Conservation (phyloP, 768 basidiomycete genomes). For the Auriscalpium vulgare region DNA sequence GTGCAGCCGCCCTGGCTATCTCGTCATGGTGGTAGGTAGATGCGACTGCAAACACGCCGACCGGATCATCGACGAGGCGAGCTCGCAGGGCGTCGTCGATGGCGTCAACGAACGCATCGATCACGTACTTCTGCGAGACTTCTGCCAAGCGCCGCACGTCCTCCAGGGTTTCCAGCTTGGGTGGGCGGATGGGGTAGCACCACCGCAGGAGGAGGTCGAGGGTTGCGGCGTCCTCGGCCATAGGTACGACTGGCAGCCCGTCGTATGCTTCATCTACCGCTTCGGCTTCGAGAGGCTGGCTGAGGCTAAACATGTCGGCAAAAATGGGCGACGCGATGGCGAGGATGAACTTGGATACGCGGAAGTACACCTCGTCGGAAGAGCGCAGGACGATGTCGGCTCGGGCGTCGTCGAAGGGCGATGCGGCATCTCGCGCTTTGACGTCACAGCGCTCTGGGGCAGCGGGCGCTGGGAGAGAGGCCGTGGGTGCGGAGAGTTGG, state of each 20-base stretch:
- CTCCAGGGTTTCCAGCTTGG: background rate
- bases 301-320: background rate
- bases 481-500: too few species aligned
- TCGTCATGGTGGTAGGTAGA: background rate
- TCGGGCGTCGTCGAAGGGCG: background rate
- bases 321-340: background rate
- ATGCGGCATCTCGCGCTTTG: background rate
- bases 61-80: background rate
- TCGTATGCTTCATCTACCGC: background rate
- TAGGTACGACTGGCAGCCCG: background rate
- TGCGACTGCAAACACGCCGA: background rate
- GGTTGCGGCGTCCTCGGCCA: background rate
- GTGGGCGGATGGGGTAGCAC: background rate
- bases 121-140: background rate
- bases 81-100: background rate
- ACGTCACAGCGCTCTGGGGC: too few species aligned
- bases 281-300: conserved; percentile 11
- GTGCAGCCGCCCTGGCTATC: background rate
- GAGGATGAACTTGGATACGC: conserved; percentile 4
- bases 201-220: background rate
- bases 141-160: background rate
- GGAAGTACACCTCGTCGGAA: conserved; percentile 4
- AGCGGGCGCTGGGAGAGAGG: too few species aligned
- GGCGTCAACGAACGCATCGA: background rate
- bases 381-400: conserved; percentile 9